Evolutionary conservation across 2,329 filamentous ascomycete genomes (phyloP), one percentile per base, ranked within the genome.

Genomic region (Calcarisporium arbuscula): DNA sequence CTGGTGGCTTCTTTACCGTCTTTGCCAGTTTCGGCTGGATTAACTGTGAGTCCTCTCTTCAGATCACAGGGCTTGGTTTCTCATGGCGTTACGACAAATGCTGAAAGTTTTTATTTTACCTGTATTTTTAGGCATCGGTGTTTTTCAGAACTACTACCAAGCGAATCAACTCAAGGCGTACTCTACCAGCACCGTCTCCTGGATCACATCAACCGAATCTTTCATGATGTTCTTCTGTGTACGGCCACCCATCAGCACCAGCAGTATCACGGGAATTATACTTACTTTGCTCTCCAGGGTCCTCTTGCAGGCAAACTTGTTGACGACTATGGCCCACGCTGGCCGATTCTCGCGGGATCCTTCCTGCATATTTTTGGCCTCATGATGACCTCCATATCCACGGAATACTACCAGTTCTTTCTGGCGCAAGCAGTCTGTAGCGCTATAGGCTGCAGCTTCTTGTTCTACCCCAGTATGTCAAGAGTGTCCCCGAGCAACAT

Each of bases 291-390:
- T 48, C 6, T 7, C 12, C 15, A 69, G 42, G 77, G 79, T 0
- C 76, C 77, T 0, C 46, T 84, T 7, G 68, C 79, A n/a, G 81
- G 81, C 3, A 69, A 64, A 21, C 38, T 80, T 0, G 82, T 71
- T 44, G 82, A 85, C 47, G 72, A 63, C 36, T 72, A 76, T 37
- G 81, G 81, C 0, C 76, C 80, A 0, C 66, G 70, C 18, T 67
- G 60, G 30, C 56, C 84, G 1, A 50, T 80, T 2, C 21, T 75
- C 1, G 49, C 51, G 10, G 76, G 76, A n/a, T 68, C 64, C 1
- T 54, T 78, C 34, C 49, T 77, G 22, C 71, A 79, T 36, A 67
- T 81, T 12, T 71, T 81, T 35, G 70, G 73, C 3, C 48, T 82
- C 5, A 80, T 82, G 73, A 79, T 81, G 74, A 65, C 72, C 0